Evolutionary conservation across 192 early-diverging fungal species (phyloP).

Genomic region (Backusella australiensis): DNA sequence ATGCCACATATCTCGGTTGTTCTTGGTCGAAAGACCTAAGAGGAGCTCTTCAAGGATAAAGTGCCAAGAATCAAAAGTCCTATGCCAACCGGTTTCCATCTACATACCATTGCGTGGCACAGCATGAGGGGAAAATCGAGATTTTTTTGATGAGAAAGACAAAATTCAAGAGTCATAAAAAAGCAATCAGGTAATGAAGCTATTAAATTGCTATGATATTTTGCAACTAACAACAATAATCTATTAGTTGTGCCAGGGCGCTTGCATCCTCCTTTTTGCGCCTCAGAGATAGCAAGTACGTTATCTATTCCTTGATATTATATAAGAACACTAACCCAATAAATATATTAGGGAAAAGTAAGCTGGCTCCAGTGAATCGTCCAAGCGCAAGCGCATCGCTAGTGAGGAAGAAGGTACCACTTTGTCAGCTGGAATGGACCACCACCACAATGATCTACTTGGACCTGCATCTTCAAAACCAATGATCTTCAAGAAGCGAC

Average conservation of each 20-base stretch:
- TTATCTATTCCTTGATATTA: not conserved
- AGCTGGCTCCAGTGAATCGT: not conserved
- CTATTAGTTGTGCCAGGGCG: not conserved
- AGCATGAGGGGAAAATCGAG: not conserved
- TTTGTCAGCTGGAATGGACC: not conserved
- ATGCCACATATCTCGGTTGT: not conserved
- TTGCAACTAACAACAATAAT: no score
- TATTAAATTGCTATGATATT: no score
- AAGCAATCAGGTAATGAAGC: no score
- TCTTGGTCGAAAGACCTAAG: not conserved
- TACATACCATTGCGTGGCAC: not conserved
- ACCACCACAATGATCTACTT: not conserved
- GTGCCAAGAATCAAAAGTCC: not conserved
- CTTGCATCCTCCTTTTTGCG: not conserved
- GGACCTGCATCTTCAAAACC: no score
- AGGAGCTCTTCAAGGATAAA: not conserved
- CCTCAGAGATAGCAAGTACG: not conserved
- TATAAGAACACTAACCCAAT: no score
- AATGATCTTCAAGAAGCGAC: no score
- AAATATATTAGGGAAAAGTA: not conserved
- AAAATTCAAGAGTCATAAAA: not conserved
- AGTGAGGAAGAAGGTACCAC: not conserved
- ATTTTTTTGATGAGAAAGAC: not conserved
- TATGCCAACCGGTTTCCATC: not conserved
- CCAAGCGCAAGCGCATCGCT: not conserved